Evolutionary conservation across 495 filamentous ascomycete genomes (phyloP).

Genomic region (Trichodelitschia bisporula): DNA sequence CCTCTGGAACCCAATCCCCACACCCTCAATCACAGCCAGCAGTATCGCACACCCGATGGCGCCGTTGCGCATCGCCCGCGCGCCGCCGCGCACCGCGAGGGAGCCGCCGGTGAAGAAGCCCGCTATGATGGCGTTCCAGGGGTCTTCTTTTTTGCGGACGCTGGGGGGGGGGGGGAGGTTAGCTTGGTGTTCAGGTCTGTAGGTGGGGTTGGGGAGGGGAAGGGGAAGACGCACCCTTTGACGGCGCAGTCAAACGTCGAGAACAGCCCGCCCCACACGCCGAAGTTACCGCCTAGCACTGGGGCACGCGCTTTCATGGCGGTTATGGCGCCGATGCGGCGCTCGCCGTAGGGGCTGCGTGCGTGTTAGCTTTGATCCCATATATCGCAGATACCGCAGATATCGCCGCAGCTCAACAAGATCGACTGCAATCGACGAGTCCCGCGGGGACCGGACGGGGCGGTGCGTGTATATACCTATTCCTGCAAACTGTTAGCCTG

Average conservation of each 20-base stretch:
- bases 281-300: conserved; percentile 91
- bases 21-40: conserved; percentile 88
- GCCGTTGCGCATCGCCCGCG: conserved; percentile 70
- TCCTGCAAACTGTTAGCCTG: no score
- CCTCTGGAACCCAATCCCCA: conserved; percentile 88
- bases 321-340: conserved; percentile 83
- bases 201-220: no score
- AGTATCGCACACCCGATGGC: conserved; percentile 89
- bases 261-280: conserved; percentile 90
- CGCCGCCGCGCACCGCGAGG: conserved; percentile 71
- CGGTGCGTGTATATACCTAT: no score
- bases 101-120: conserved; percentile 94
- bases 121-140: conserved; percentile 86
- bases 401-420: conserved; percentile 18
- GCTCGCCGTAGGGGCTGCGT: conserved; percentile 64
- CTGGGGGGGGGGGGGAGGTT: background rate
- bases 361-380: no score
- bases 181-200: no score
- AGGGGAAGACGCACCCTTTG: no score
- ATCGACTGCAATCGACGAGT: no score
- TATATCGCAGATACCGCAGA: conserved; percentile 1
- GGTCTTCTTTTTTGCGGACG: conserved; percentile 65
- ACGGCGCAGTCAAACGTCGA: conserved; percentile 92
- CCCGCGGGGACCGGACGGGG: no score
- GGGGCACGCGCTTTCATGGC: conserved; percentile 94